Conservation (phyloP, 805 yeast species). For the Candida maesae region DNA sequence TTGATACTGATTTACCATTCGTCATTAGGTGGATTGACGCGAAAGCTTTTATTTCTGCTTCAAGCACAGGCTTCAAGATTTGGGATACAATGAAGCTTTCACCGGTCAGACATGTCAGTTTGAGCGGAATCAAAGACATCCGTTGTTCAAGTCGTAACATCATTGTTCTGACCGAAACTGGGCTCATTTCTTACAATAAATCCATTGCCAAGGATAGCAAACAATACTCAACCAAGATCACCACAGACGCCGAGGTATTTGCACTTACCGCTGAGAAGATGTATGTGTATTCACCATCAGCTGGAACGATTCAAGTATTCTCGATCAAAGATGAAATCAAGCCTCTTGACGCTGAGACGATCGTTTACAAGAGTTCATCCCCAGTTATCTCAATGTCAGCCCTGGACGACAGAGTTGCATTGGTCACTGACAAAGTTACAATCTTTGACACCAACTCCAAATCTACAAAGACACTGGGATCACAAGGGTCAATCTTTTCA, state of each 20-base stretch:
- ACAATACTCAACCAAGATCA: too few relatives aligned
- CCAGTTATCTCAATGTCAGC: neutral
- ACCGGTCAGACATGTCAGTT: neutral
- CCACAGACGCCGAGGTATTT: too few relatives aligned
- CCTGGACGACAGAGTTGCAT: neutral
- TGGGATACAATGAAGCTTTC: conserved; percentile 3
- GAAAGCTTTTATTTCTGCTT: conserved; percentile 3
- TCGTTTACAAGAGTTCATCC: too few relatives aligned
- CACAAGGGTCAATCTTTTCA: neutral
- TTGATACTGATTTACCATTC: neutral
- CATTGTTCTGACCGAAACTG: too few relatives aligned
- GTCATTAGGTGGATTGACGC: conserved; percentile 4
- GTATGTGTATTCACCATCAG: neutral
- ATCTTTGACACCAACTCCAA: conserved; percentile 1
- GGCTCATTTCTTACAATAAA: too few relatives aligned
- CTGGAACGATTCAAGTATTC: neutral
- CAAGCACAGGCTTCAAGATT: neutral
- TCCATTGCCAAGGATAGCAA: too few relatives aligned
- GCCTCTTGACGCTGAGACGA: too few relatives aligned
- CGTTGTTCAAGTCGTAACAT: too few relatives aligned
- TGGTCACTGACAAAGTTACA: neutral
- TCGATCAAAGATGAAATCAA: too few relatives aligned
- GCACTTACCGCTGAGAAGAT: too few relatives aligned
- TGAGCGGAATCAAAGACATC: conserved; percentile 2
- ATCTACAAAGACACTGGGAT: neutral